These are phyloP conservation scores for Lichtheimia corymbifera DNA, from an alignment of 371 early-diverging fungal genomes.

Conservation along the genomic window DNA sequence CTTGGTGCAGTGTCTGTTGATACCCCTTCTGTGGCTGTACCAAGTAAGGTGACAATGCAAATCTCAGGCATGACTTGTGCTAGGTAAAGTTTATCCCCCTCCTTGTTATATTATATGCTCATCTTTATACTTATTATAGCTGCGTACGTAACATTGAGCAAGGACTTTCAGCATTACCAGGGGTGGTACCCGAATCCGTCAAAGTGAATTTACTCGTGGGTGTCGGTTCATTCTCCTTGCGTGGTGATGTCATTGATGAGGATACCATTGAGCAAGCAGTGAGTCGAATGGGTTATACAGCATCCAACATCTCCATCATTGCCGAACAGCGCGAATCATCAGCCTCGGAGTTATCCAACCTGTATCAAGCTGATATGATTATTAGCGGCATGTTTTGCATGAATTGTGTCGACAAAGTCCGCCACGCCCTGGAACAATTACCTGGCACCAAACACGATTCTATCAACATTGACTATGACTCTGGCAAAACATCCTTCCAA, in stretches of 20 bases:
- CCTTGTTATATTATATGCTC: background rate
- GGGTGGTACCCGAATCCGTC: constrained; percentile 51
- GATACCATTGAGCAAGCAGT: constrained; percentile 48
- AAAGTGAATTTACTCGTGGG: constrained; percentile 48
- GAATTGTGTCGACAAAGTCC: constrained; percentile 63
- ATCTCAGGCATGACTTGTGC: constrained; percentile 81
- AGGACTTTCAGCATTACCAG: constrained; percentile 49
- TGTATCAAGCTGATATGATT: constrained; percentile 32
- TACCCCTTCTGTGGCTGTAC: constrained; percentile 19
- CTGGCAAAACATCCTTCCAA: constrained; percentile 49
- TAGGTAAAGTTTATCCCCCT: constrained; percentile 4
- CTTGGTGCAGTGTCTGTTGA: constrained; percentile 32
- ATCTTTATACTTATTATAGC: constrained; percentile 22
- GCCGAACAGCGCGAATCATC: constrained; percentile 13
- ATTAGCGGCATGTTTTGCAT: constrained; percentile 73
- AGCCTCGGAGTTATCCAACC: constrained; percentile 1
- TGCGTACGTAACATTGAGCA: constrained; percentile 74
- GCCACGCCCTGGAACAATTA: constrained; percentile 34
- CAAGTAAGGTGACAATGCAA: constrained; percentile 45
- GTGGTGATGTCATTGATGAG: constrained; percentile 25
- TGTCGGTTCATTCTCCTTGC: constrained; percentile 43
- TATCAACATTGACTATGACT: constrained; percentile 44
- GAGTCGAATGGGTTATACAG: constrained; percentile 65
- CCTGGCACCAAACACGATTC: constrained; percentile 35
- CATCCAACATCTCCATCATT: constrained; percentile 35